phyloP scores from a whole-genome alignment of 2,329 filamentous ascomycete species.

The Cephalotrichum gorgonifer region DNA sequence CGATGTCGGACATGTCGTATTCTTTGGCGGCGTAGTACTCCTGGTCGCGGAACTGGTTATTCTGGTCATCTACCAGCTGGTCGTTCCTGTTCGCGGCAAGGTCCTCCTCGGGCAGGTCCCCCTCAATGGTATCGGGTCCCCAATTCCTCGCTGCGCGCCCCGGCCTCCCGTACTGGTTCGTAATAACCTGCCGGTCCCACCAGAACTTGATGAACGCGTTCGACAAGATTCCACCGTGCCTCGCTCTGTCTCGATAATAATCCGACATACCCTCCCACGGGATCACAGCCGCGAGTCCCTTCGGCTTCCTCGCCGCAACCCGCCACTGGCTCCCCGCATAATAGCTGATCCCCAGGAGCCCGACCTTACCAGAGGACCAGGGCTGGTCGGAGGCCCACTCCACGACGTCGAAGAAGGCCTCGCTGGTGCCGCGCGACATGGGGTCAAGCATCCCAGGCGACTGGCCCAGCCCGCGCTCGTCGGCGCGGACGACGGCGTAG shows the following conservation, averaged over 20 bases:
- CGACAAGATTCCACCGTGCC: constrained; percentile 52
- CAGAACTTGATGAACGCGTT: constrained; percentile 51
- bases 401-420: constrained; percentile 33
- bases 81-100: constrained; percentile 36
- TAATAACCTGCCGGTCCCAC: constrained; percentile 57
- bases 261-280: constrained; percentile 45
- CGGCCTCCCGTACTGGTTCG: constrained; percentile 53
- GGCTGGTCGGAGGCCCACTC: constrained; percentile 36
- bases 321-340: constrained; percentile 34
- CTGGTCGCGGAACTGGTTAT: constrained; percentile 45
- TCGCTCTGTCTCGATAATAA: constrained; percentile 45
- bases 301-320: constrained; percentile 31
- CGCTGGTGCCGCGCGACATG: constrained; percentile 35
- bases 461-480: constrained; percentile 37
- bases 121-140: constrained; percentile 45
- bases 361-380: constrained; percentile 36
- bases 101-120: constrained; percentile 37
- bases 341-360: constrained; percentile 35
- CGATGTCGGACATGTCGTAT: constrained; percentile 53
- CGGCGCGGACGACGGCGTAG: constrained; percentile 44
- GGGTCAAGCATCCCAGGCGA: constrained; percentile 35
- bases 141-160: constrained; percentile 31
- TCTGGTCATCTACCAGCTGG: constrained; percentile 26
- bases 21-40: constrained; percentile 32
- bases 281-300: constrained; percentile 32